Base-by-base conservation (phyloP, 768 basidiomycete species). In the Mycena haematopus region DNA sequence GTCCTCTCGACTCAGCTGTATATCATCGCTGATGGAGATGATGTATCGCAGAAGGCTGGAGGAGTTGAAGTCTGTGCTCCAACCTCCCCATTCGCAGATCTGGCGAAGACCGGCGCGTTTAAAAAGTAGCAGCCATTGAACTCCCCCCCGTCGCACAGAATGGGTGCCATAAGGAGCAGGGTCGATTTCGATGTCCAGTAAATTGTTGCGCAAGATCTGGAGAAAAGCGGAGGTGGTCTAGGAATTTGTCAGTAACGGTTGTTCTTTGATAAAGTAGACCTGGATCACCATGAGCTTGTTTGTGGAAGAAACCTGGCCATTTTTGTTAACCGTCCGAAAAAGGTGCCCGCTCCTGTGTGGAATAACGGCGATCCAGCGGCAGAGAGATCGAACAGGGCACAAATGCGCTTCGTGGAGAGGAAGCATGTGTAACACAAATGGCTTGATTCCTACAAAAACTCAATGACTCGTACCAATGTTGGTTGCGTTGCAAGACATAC, bases 51-150 rank as follows among this genome's bases (percentile, higher is more conserved):
- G 75, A 54, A 82, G 78, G 0, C 77, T 80, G 47, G 76, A 36
- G 46, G 72, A 72, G 1, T 73, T 73, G 54, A 77, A 78, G 35
- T 80, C 75, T 0, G 68, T 74, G 57, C 73, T 76, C 80, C 80
- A 82, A 0, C 80, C 81, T 27, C 77, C 80, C 79, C 80, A 82
- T 29, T 77, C 75, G 58, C 80, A 82, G 24, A 82, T 77, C 11
- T 63, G 58, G 0, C 73, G 61, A 0, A 81, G 60, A 0, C 69
- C 62, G 77, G 78, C 80, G 1, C 74, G 69, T 1, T 68, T 56
- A 9, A 68, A 63, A 8, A 69, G 58, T 15, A 71, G 60, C 14
- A 82, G 68, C 31, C 73, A 80, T 56, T 82, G 79, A 57, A 77
- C 78, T 0, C 79, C 78, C 14, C 78, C 77, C 25, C 74, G 71